Evolutionary conservation across 805 yeast genomes (phyloP), one percentile per base, ranked within the genome.

Genomic region (Nakazawaea pomicola): DNA sequence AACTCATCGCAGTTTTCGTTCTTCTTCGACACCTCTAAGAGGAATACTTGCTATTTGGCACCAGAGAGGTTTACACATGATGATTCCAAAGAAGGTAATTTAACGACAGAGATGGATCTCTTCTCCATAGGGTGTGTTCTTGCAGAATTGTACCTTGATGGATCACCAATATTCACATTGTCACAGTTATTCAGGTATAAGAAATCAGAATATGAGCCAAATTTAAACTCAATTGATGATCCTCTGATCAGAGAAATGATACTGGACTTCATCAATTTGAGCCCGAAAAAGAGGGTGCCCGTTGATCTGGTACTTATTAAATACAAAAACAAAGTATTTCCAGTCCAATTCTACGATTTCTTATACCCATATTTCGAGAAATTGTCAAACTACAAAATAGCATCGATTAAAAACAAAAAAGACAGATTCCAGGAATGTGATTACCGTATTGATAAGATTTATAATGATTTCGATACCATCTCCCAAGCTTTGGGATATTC

Each of bases 1-100:
- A 91, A 93, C 54, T 97, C 98, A 0, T 84, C 90, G 10, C 91
- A 84, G 47, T 93, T 85, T 52, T 79, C 93, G 1, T 93, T 91
- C 55, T 93, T 82, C 60, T 93, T 90, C 56, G 98, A 93, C 61
- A 86, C 91, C 3, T 84, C 95, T 2, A 86, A 78, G 55, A 69
- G 97, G 48, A 71, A 96, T 52, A 74, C 78, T 2, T 93, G 99
- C 60, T 91, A 91, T 58, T 60, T 93, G 32, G 98, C 99, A 0
- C 99, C 99, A 0, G 99, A 93, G 57, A 66, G 99, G 49, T 91
- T 93, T 23, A 10, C 10, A 23, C 10, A 23, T 46, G 30, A 56
- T 17, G 52, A 52, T 35, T 62, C 60, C 32, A 53, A 53, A 18
- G 49, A 60, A 46, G 30, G 48, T 2, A 51, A 49, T 11, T 56